A percentile compares a stretch with the other conserved stretches of the same genome.
Conservation (phyloP, 2,329 filamentous ascomycete species). For the Fusarium oligoseptatum region DNA sequence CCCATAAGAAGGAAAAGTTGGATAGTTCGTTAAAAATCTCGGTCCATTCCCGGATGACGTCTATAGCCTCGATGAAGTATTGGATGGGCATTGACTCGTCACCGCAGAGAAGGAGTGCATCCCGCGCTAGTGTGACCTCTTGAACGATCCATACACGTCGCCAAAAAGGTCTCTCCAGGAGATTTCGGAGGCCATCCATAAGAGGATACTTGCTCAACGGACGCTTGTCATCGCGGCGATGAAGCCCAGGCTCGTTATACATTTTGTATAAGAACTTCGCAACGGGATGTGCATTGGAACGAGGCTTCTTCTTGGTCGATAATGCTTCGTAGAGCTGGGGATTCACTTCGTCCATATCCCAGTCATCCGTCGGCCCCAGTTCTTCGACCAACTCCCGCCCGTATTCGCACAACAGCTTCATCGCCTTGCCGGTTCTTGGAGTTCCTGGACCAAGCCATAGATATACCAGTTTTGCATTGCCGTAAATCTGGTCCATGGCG, state of each 20-base stretch:
- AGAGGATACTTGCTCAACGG: background rate
- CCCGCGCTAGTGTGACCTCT: slow-evolving; percentile 9
- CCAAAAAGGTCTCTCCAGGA: slow-evolving; percentile 22
- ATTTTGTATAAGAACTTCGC: slow-evolving; percentile 1
- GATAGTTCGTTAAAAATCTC: background rate
- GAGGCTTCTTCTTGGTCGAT: background rate
- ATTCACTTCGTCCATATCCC: background rate
- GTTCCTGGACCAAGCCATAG: slow-evolving; percentile 36
- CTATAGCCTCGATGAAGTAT: slow-evolving; percentile 23
- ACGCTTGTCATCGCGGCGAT: background rate
- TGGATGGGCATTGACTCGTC: slow-evolving; percentile 12
- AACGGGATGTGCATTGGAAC: background rate
- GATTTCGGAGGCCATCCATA: background rate
- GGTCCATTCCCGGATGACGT: background rate
- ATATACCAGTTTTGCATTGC: slow-evolving; percentile 25
- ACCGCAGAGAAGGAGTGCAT: slow-evolving; percentile 11
- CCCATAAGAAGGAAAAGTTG: background rate
- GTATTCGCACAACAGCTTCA: slow-evolving; percentile 15
- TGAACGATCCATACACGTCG: slow-evolving; percentile 21
- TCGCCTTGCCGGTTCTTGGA: slow-evolving; percentile 9
- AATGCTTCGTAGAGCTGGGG: background rate
- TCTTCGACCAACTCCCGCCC: slow-evolving; percentile 1
- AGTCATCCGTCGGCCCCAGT: background rate
- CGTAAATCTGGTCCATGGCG: slow-evolving; percentile 35
- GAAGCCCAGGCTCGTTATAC: background rate